Evolutionary conservation across 116 monocot genomes (phyloP).

Genomic region (Trichopus zeylanicus): DNA sequence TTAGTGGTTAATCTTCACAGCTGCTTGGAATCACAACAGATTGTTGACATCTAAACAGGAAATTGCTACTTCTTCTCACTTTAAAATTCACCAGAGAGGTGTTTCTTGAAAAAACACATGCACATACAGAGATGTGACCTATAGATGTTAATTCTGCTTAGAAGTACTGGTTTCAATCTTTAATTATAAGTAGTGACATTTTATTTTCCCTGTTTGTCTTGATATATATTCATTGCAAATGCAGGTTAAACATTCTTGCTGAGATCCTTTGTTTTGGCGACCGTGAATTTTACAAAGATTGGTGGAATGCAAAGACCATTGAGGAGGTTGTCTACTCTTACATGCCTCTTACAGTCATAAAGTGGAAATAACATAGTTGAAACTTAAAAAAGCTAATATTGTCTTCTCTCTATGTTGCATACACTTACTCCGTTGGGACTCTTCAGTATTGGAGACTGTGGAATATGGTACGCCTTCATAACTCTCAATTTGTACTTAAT

Average conservation of each 20-base stretch:
- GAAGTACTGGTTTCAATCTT: too few species aligned
- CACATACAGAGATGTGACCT: too few species aligned
- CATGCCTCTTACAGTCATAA: neutral
- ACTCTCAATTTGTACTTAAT: neutral
- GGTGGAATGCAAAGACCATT: conserved; percentile 99
- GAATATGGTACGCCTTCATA: conserved; percentile 75
- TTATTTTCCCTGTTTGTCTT: neutral
- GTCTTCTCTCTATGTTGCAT: neutral
- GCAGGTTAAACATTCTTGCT: conserved; percentile 96
- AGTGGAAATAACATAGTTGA: neutral
- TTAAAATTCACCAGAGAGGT: too few species aligned
- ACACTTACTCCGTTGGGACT: conserved; percentile 6
- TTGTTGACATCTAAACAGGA: too few species aligned
- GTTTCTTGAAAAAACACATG: too few species aligned
- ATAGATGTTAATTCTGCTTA: too few species aligned
- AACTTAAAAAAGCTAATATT: neutral
- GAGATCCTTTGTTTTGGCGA: conserved; percentile 95
- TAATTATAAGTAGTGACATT: neutral
- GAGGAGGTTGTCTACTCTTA: conserved; percentile 63
- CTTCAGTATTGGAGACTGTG: conserved; percentile 99
- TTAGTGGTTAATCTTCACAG: too few species aligned
- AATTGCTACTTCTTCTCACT: too few species aligned
- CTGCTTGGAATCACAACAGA: too few species aligned
- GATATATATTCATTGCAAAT: neutral
- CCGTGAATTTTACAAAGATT: conserved; percentile 99